phyloP scores from a whole-genome alignment of 768 basidiomycete genomes.

The Sporobolomyces phaffii region DNA sequence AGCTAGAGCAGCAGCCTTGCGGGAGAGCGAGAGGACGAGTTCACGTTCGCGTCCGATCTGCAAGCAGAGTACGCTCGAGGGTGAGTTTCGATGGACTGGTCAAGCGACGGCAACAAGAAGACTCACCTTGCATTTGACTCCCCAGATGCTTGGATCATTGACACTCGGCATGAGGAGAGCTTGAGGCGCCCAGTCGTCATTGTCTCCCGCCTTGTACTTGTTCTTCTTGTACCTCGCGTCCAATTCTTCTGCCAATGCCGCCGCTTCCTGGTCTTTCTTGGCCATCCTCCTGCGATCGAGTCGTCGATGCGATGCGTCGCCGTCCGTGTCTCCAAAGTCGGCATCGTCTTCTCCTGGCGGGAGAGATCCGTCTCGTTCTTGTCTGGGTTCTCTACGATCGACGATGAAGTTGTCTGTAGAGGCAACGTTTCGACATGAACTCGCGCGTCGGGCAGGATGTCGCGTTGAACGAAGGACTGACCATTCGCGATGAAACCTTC shows the following conservation, averaged over 20 bases:
- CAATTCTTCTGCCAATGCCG: constrained; percentile 50
- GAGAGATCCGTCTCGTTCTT: constrained; percentile 88
- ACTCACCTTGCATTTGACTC: constrained; percentile 82
- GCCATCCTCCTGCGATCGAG: constrained; percentile 43
- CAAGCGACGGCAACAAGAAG: too few species aligned
- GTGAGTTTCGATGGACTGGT: too few species aligned
- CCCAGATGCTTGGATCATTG: constrained; percentile 92
- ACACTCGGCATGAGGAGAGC: constrained; percentile 92
- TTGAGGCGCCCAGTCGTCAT: constrained; percentile 84
- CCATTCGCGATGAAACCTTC: constrained; percentile 48
- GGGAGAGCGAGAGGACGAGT: constrained; percentile 87
- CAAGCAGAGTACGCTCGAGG: neutral
- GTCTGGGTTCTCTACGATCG: constrained; percentile 60
- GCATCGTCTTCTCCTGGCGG: constrained; percentile 85
- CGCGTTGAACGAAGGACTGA: neutral
- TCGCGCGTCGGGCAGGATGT: neutral
- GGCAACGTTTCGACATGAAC: neutral
- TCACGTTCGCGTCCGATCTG: constrained; percentile 88
- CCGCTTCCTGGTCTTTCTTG: constrained; percentile 53
- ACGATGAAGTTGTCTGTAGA: constrained; percentile 48
- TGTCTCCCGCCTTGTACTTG: constrained; percentile 49
- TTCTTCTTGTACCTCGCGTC: constrained; percentile 65
- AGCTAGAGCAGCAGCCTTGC: constrained; percentile 68
- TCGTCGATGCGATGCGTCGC: constrained; percentile 44
- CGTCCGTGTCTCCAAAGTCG: constrained; percentile 41